Evolutionary conservation across 495 filamentous ascomycete genomes (phyloP).

Genomic region (Aspergillus sparsus): DNA sequence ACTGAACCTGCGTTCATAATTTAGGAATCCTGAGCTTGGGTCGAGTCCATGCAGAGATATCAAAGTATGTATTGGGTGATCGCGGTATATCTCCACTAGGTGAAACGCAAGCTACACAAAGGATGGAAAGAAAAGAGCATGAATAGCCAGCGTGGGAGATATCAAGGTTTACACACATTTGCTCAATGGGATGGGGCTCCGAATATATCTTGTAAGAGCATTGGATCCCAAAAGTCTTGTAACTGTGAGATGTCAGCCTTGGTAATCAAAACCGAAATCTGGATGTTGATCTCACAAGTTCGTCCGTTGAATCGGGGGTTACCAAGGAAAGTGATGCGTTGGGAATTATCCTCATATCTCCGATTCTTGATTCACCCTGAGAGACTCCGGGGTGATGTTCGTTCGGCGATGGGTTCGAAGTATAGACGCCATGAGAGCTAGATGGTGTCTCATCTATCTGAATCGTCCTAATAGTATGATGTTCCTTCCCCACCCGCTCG

Average conservation of each 20-base stretch:
- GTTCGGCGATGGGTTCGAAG: background rate
- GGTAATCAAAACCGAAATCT: background rate
- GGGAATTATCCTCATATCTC: background rate
- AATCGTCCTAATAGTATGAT: background rate
- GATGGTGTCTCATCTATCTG: background rate
- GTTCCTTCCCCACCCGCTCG: background rate
- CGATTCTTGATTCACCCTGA: background rate
- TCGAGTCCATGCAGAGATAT: too few species aligned
- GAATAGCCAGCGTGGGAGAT: too few species aligned
- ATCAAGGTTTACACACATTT: too few species aligned
- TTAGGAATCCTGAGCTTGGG: too few species aligned
- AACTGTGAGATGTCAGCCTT: background rate
- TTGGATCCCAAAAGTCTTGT: background rate
- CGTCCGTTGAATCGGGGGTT: background rate
- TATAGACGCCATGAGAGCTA: background rate
- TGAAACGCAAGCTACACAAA: too few species aligned
- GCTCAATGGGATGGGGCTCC: background rate
- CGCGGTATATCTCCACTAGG: background rate
- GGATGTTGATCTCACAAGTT: background rate
- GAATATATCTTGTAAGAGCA: background rate
- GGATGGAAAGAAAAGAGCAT: background rate
- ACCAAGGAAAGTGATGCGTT: background rate
- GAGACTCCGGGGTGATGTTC: background rate
- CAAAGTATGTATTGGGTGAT: background rate
- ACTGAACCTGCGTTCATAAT: too few species aligned